Evolutionary conservation across 2,329 filamentous ascomycete genomes (phyloP).

Genomic region (Aspergillus eucalypticola): DNA sequence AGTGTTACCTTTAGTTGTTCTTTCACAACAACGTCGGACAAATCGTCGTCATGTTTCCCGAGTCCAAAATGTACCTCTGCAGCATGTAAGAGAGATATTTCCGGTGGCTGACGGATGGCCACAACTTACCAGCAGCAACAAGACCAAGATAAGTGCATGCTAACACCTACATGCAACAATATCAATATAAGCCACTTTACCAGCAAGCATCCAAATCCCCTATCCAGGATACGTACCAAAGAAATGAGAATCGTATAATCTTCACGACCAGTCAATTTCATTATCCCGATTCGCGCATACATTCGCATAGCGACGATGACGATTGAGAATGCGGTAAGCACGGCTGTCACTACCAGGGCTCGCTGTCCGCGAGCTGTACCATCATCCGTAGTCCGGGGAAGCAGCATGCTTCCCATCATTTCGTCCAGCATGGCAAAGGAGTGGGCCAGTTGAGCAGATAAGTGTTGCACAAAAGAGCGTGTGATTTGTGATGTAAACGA

Average conservation of each 20-base stretch:
- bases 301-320: constrained; percentile 32
- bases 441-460: constrained; percentile 11
- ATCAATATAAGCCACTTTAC: not conserved
- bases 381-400: constrained; percentile 22
- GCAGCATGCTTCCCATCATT: constrained; percentile 14
- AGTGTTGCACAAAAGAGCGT: constrained; percentile 14
- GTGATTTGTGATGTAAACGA: constrained; percentile 9
- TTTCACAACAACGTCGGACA: constrained; percentile 20
- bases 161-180: constrained; percentile 17
- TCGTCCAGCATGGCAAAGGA: constrained; percentile 19
- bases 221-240: constrained; percentile 18
- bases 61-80: constrained; percentile 32
- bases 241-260: constrained; percentile 34
- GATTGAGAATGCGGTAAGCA: constrained; percentile 29
- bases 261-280: constrained; percentile 37
- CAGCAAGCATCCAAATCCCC: too few species aligned
- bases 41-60: constrained; percentile 23
- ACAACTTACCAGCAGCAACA: constrained; percentile 30
- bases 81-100: constrained; percentile 7
- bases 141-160: constrained; percentile 31
- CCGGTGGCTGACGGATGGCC: not conserved
- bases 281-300: constrained; percentile 29
- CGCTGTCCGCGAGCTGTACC: constrained; percentile 25
- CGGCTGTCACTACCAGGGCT: constrained; percentile 34
- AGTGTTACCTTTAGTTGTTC: constrained; percentile 30